Evolutionary conservation across 2,329 filamentous ascomycete genomes (phyloP).

Genomic region (Phyllosticta citribraziliensis): DNA sequence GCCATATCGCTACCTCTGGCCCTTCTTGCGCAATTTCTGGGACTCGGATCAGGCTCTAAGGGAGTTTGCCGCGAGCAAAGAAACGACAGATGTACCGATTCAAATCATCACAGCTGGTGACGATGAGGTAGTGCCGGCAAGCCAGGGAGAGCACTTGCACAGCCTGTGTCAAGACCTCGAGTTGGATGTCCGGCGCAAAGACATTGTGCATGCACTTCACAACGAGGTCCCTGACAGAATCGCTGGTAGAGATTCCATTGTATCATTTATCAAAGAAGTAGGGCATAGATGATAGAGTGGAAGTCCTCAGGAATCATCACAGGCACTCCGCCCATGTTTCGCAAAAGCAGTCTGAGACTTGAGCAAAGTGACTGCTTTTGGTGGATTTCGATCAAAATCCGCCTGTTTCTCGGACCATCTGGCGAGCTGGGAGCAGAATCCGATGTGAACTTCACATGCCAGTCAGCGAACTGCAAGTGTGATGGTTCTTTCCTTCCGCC

Average conservation of each 20-base stretch:
- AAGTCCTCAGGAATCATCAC: background rate
- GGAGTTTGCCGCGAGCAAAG: conserved; percentile 22
- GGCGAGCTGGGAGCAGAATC: background rate
- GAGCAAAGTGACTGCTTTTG: background rate
- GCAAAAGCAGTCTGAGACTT: background rate
- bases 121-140: conserved; percentile 50
- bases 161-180: conserved; percentile 25
- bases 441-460: background rate
- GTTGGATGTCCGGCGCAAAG: conserved; percentile 28
- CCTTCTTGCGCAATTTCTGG: conserved; percentile 58
- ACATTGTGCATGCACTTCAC: conserved; percentile 40
- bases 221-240: conserved; percentile 36
- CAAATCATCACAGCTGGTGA: conserved; percentile 47
- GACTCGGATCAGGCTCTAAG: conserved; percentile 35
- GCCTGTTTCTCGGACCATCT: background rate
- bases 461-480: background rate
- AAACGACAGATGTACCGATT: conserved; percentile 29
- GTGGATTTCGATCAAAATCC: background rate
- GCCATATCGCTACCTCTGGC: conserved; percentile 65
- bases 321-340: background rate
- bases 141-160: conserved; percentile 46
- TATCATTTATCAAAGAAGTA: conserved; percentile 2
- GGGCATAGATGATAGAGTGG: background rate
- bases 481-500: background rate
- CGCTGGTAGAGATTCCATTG: background rate